Conservation (phyloP, 2,329 filamentous ascomycete species). For the Talaromyces sp. region DNA sequence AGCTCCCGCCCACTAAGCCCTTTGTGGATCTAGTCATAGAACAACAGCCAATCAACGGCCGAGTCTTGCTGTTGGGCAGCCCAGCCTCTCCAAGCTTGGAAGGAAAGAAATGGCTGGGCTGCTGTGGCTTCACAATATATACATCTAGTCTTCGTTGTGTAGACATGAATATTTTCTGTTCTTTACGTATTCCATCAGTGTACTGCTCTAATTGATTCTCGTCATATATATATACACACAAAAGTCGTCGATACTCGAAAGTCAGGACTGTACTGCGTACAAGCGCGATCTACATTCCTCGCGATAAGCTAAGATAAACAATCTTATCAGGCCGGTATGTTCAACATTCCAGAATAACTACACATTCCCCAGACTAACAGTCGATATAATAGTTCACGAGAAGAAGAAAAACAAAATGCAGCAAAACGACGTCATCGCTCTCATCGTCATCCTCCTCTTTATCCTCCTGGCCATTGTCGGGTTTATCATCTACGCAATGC, state of each 20-base stretch:
- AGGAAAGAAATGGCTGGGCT: constrained; percentile 4
- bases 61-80: background rate
- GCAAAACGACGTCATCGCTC: constrained; percentile 45
- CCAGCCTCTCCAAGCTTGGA: background rate
- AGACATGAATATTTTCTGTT: background rate
- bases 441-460: constrained; percentile 48
- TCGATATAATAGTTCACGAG: background rate
- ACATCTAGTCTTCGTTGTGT: background rate
- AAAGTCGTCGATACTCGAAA: background rate
- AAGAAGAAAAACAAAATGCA: constrained; percentile 19
- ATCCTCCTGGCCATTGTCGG: constrained; percentile 41
- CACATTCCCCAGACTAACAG: background rate
- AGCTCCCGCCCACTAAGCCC: background rate
- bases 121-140: background rate
- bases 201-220: background rate
- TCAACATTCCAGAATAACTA: background rate
- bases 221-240: background rate
- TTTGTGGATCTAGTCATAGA: background rate
- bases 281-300: background rate
- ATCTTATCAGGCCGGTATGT: constrained; percentile 2
- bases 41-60: background rate
- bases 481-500: constrained; percentile 32
- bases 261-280: background rate
- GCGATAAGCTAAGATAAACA: constrained; percentile 16
- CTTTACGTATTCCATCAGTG: background rate